Conservation (phyloP, 345 rosid genomes). For the Sonneratia caseolaris region DNA sequence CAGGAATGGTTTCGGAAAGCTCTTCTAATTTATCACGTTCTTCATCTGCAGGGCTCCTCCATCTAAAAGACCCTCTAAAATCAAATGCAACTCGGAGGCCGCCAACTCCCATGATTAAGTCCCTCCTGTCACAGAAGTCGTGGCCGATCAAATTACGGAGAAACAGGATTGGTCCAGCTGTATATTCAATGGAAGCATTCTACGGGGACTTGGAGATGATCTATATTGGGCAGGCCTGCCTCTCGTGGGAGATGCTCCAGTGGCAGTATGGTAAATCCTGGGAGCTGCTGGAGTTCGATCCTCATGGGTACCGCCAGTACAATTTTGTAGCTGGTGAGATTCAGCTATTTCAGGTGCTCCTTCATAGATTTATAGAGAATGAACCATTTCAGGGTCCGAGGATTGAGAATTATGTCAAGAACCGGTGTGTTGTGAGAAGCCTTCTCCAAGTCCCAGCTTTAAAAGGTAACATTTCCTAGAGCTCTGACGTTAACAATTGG, state of each 20-base stretch:
- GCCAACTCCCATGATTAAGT: slow-evolving; percentile 15
- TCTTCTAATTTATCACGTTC: neutral
- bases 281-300: slow-evolving; percentile 36
- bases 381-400: slow-evolving; percentile 70
- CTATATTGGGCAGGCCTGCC: slow-evolving; percentile 70
- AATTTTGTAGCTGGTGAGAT: slow-evolving; percentile 66
- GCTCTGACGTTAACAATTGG: neutral
- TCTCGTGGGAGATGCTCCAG: slow-evolving; percentile 83
- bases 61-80: slow-evolving; percentile 33
- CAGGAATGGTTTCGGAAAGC: neutral
- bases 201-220: slow-evolving; percentile 59
- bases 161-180: slow-evolving; percentile 21
- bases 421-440: slow-evolving; percentile 36
- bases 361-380: slow-evolving; percentile 66
- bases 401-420: slow-evolving; percentile 51
- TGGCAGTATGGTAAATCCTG: slow-evolving; percentile 57
- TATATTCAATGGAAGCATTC: slow-evolving; percentile 33
- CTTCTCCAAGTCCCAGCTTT: slow-evolving; percentile 71
- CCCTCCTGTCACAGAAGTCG: slow-evolving; percentile 24
- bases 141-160: slow-evolving; percentile 32
- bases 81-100: slow-evolving; percentile 12
- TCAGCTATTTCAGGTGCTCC: slow-evolving; percentile 72
- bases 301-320: slow-evolving; percentile 27
- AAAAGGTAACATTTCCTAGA: slow-evolving; percentile 32
- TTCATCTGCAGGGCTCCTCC: slow-evolving; percentile 40